These are phyloP conservation scores for Phytopythium montanum DNA, from an alignment of 352 stramenopile genomes.

Conservation along the genomic window DNA sequence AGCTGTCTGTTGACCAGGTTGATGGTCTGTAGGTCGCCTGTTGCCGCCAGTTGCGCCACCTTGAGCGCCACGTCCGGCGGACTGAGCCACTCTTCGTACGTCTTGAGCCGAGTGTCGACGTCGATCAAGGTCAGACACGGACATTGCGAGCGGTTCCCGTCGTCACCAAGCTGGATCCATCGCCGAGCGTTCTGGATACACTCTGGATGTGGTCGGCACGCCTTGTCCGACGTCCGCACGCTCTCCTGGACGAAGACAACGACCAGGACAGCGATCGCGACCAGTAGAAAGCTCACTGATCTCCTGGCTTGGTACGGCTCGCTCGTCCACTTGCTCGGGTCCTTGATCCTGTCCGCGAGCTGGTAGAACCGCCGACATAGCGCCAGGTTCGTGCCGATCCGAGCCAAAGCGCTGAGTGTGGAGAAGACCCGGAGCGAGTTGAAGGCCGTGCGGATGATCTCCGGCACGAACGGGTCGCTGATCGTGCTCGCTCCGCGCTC, in stretches of 20 bases:
- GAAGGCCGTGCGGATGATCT: slow-evolving; percentile 20
- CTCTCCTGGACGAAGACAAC: slow-evolving; percentile 12
- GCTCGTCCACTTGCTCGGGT: neutral
- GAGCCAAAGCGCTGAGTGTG: slow-evolving; percentile 16
- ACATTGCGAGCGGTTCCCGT: slow-evolving; percentile 16
- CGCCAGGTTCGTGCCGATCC: slow-evolving; percentile 20
- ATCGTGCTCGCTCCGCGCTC: slow-evolving; percentile 26
- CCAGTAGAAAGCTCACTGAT: slow-evolving; percentile 7
- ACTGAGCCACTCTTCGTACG: slow-evolving; percentile 22
- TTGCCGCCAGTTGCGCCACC: slow-evolving; percentile 12
- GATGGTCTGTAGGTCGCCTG: slow-evolving; percentile 19
- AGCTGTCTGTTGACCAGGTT: slow-evolving; percentile 28
- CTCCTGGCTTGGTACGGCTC: slow-evolving; percentile 17
- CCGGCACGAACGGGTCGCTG: slow-evolving; percentile 17
- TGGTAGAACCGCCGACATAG: slow-evolving; percentile 19
- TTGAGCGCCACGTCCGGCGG: slow-evolving; percentile 19
- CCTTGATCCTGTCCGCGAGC: slow-evolving; percentile 9
- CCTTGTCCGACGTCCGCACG: slow-evolving; percentile 8
- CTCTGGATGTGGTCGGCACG: slow-evolving; percentile 10
- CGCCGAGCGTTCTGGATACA: slow-evolving; percentile 20
- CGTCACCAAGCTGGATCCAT: slow-evolving; percentile 9
- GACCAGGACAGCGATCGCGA: slow-evolving; percentile 4
- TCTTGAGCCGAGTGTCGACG: slow-evolving; percentile 5
- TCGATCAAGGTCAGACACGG: slow-evolving; percentile 33
- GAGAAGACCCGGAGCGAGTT: slow-evolving; percentile 29